Evolutionary conservation across 2,329 filamentous ascomycete genomes (phyloP), one percentile per base, ranked within the genome.

Genomic region (Geosmithia flava): DNA sequence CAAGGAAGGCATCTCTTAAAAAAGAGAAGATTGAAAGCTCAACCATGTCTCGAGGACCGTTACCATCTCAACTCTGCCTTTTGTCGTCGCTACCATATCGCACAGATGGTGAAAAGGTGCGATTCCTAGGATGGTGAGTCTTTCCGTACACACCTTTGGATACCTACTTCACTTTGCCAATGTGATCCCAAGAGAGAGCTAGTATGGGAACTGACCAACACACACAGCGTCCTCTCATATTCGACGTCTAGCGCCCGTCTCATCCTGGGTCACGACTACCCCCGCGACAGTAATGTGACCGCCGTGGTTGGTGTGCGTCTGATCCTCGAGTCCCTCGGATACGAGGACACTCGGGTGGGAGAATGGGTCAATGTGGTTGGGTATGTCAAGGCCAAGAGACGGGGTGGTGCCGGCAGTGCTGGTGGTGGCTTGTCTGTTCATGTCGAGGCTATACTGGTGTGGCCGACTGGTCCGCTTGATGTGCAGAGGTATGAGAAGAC

Each of bases 311-410:
- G 93, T 57, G 74, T 94, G 50, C 74, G 78, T 47, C 76, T 90
- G 53, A 64, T 94, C 2, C 72, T 95, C 5, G 75, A 81, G 56
- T 73, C 68, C 10, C 66, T 93, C 50, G 78, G 76, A 19, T 65
- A 74, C 20, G 74, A 81, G 49, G 72, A 85, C 46, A 74, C 85
- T 47, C 74, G 80, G 46, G 68, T 85, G 23, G 91, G 91, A n/a
- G 75, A 83, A 51, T 96, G 90, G 89, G 65, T 96, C 46, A 95
- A 96, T 60, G 74, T 96, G 3, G 78, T 96, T 54, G 91, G 90
- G 6, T 94, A 94, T 61, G 70, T 90, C 48, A 47, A 30, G 6
- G 10, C 17, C 23, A 23, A 40, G 41, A 30, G 42, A 20, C 30
- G 40, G 10, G 19, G 7, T 7, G 20, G 33, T n/a, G 39, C 16